Conservation (phyloP, 1,284 basidiomycete species). For the Gastroboletus turbinatus region DNA sequence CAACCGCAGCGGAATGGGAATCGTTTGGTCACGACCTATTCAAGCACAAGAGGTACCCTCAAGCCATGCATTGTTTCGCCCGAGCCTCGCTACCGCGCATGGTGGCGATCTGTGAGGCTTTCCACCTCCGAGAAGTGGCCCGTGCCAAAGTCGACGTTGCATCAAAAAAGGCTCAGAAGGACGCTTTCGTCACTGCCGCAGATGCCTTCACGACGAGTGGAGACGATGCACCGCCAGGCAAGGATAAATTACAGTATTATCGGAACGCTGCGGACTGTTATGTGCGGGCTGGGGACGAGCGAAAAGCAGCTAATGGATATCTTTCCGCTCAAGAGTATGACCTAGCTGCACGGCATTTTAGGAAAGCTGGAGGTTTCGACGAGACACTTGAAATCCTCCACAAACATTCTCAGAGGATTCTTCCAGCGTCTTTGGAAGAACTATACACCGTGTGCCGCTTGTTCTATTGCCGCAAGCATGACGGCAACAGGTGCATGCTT, state of each 20-base stretch:
- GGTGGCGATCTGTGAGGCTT: conserved; percentile 47
- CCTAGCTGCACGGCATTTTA: conserved; percentile 46
- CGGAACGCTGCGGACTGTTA: conserved; percentile 56
- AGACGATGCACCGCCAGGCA: conserved; percentile 24
- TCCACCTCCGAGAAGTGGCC: conserved; percentile 40
- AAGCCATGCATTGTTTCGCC: conserved; percentile 63
- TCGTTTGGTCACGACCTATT: conserved; percentile 54
- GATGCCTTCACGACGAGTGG: conserved; percentile 48
- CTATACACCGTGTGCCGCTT: conserved; percentile 52
- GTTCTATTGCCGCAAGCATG: conserved; percentile 45
- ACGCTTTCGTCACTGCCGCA: conserved; percentile 48
- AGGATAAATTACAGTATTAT: conserved; percentile 42
- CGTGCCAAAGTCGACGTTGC: conserved; percentile 27
- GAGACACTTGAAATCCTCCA: conserved; percentile 51
- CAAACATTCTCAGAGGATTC: conserved; percentile 34
- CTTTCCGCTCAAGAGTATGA: conserved; percentile 44
- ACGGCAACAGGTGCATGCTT: conserved; percentile 30
- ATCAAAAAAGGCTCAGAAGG: conserved; percentile 25
- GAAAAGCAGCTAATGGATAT: conserved; percentile 49
- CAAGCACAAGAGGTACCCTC: conserved; percentile 50
- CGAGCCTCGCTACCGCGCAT: conserved; percentile 48
- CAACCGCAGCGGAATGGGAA: conserved; percentile 55
- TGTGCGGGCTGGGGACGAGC: conserved; percentile 39
- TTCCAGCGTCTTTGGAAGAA: conserved; percentile 36
- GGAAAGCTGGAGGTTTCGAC: conserved; percentile 51